Conservation (phyloP, 1,139 yeast species). For the Fermentozyma sake region DNA sequence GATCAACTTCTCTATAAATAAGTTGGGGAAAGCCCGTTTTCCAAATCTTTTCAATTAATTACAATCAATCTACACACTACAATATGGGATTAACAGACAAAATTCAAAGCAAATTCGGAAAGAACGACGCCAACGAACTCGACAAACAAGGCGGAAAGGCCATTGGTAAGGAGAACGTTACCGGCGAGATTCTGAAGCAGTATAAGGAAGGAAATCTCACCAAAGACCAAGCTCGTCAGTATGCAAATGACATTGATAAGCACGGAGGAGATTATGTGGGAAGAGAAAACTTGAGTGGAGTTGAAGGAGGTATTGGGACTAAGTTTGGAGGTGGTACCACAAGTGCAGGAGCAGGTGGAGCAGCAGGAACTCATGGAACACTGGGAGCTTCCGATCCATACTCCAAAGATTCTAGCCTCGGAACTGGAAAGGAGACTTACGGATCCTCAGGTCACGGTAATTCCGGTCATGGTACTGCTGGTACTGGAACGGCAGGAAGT, state of each 20-base stretch:
- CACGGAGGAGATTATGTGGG: conserved; percentile 26
- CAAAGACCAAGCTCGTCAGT: conserved; percentile 24
- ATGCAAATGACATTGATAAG: conserved; percentile 24
- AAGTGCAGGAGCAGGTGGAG: conserved; percentile 3
- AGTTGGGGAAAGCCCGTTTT: too few relatives aligned
- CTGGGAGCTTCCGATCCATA: too few relatives aligned
- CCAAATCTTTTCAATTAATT: too few relatives aligned
- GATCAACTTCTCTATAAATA: too few relatives aligned
- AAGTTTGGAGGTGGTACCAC: conserved; percentile 6
- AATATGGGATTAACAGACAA: conserved; percentile 35
- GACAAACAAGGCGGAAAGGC: conserved; percentile 17
- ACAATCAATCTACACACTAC: too few relatives aligned
- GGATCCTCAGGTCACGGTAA: too few relatives aligned
- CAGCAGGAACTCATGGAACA: conserved; percentile 3
- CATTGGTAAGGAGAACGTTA: conserved; percentile 20
- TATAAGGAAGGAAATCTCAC: conserved; percentile 27
- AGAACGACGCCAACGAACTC: conserved; percentile 11
- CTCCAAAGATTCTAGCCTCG: conserved; percentile 5
- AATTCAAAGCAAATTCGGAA: conserved; percentile 26
- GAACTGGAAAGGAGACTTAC: conserved; percentile 8
- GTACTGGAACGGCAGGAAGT: too few relatives aligned
- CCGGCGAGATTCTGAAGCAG: conserved; percentile 21
- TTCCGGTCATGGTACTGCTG: too few relatives aligned
- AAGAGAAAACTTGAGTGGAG: conserved; percentile 26
- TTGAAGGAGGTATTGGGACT: conserved; percentile 27